Evolutionary conservation across 129 eudicot species (phyloP), one percentile per base, ranked within the genome.

Genomic region (Deinandra increscens): DNA sequence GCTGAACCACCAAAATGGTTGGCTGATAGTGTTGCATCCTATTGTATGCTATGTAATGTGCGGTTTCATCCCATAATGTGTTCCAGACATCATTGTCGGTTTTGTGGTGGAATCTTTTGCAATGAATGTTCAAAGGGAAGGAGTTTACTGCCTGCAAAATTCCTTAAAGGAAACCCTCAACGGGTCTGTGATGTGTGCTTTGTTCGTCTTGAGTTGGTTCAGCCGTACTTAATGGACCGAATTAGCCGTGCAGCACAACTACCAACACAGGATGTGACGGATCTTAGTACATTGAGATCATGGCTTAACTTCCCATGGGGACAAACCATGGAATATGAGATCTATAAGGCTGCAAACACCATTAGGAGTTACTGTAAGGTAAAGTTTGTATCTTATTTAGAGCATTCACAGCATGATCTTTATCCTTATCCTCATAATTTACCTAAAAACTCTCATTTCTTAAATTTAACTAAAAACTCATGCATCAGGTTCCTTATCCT

Each of bases 1-100:
- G 73, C 83, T 0, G 87, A 85, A 5, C 91, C 91, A 59, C 91
- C 91, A 61, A 83, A 83, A 73, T 85, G 91, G 87, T 26, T 85
- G 73, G 79, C 87, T 61, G 87, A 85, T 49, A 85, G 91, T 59
- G 70, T 84, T 10, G 75, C 87, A 6, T 80, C 87, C 18, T 70
- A 82, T 39, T 82, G 91, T 68, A 85, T 85, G 91, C 77, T 85
- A 6, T 85, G 91, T 77, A 85, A 78, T 18, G 81, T 75, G 53
- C 78, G 87, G 43, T 85, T 85, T 20, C 91, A 85, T 79, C 91
- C 91, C 42, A 79, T 85, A 56, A 73, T 85, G 76, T 82, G 91
- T 45, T 85, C 87, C 3, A 80, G 91, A 61, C 91, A 82, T 38
- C 91, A 85, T 53, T 85, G 91, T 59, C 76, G 91, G 10, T 85